These are phyloP conservation scores for Penicillium dipodomyicola DNA, from an alignment of 495 filamentous ascomycete genomes.

Conservation along the genomic window DNA sequence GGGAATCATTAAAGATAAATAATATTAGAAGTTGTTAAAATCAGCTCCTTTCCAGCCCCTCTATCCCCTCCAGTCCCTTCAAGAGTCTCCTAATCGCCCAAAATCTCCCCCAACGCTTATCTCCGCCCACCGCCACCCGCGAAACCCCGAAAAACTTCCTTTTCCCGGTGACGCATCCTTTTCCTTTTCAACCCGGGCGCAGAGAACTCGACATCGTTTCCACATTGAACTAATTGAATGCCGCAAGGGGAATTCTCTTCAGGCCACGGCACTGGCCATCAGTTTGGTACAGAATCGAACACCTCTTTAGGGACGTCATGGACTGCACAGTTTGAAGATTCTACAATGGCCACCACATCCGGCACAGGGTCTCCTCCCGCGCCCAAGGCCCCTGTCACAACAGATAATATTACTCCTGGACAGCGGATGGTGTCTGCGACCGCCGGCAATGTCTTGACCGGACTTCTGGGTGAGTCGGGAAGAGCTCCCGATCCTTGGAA, in stretches of 20 bases:
- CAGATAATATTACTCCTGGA: slow-evolving; percentile 62
- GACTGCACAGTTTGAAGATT: slow-evolving; percentile 32
- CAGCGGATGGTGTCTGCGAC: slow-evolving; percentile 97
- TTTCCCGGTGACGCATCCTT: slow-evolving; percentile 21
- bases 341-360: slow-evolving; percentile 38
- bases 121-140: slow-evolving; percentile 32
- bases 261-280: slow-evolving; percentile 8
- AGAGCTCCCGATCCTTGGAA: not conserved
- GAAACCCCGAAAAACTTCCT: slow-evolving; percentile 34
- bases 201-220: not conserved
- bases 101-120: slow-evolving; percentile 20
- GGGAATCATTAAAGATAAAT: slow-evolving; percentile 16
- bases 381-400: slow-evolving; percentile 15
- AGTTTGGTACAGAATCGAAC: slow-evolving; percentile 18
- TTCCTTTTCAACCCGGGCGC: not conserved
- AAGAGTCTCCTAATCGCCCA: slow-evolving; percentile 1
- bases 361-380: slow-evolving; percentile 26
- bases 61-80: not conserved
- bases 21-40: not conserved
- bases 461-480: slow-evolving; percentile 68
- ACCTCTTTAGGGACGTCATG: slow-evolving; percentile 35
- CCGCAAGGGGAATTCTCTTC: slow-evolving; percentile 19
- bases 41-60: not conserved
- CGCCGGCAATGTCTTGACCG: slow-evolving; percentile 84
- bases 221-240: slow-evolving; percentile 18